Conservation (phyloP, 495 filamentous ascomycete genomes). For the Chaetomium cochliodes region DNA sequence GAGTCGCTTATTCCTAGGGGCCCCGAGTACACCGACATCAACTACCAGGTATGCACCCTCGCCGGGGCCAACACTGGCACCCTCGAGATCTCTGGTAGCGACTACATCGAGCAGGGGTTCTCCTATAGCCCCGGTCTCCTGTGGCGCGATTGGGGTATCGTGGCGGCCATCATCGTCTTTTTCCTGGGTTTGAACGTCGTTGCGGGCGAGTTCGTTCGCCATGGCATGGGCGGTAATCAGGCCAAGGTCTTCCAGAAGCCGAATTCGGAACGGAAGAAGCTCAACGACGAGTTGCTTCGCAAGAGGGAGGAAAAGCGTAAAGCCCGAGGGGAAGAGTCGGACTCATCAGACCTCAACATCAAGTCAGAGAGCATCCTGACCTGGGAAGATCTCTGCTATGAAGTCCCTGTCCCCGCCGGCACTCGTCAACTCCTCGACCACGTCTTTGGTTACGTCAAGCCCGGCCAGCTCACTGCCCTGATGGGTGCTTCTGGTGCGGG, state of each 20-base stretch:
- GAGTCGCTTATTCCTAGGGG: slow-evolving; percentile 66
- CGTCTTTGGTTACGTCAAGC: slow-evolving; percentile 75
- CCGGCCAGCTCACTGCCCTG: slow-evolving; percentile 73
- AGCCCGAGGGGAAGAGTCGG: slow-evolving; percentile 46
- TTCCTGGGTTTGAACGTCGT: slow-evolving; percentile 69
- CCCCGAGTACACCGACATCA: slow-evolving; percentile 61
- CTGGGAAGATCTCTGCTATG: slow-evolving; percentile 76
- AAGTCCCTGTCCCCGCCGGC: slow-evolving; percentile 68
- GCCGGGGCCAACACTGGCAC: slow-evolving; percentile 64
- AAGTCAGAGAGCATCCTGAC: slow-evolving; percentile 69
- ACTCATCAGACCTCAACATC: slow-evolving; percentile 58
- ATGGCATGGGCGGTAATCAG: slow-evolving; percentile 73
- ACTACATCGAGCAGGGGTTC: slow-evolving; percentile 63
- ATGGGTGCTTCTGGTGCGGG: slow-evolving; percentile 88
- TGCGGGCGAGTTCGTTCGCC: slow-evolving; percentile 73
- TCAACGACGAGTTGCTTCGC: slow-evolving; percentile 63
- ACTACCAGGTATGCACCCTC: slow-evolving; percentile 73
- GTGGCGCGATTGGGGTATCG: slow-evolving; percentile 77
- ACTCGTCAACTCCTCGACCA: slow-evolving; percentile 66
- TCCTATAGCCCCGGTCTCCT: slow-evolving; percentile 59
- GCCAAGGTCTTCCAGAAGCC: slow-evolving; percentile 72
- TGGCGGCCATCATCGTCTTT: slow-evolving; percentile 62
- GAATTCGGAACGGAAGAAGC: slow-evolving; percentile 63
- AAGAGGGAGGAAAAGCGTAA: slow-evolving; percentile 59
- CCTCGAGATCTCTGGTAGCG: slow-evolving; percentile 55